A percentile compares a stretch with the other conserved stretches of the same genome.
phyloP scores from a whole-genome alignment of 345 rosid species.

The Aegle marmelos region DNA sequence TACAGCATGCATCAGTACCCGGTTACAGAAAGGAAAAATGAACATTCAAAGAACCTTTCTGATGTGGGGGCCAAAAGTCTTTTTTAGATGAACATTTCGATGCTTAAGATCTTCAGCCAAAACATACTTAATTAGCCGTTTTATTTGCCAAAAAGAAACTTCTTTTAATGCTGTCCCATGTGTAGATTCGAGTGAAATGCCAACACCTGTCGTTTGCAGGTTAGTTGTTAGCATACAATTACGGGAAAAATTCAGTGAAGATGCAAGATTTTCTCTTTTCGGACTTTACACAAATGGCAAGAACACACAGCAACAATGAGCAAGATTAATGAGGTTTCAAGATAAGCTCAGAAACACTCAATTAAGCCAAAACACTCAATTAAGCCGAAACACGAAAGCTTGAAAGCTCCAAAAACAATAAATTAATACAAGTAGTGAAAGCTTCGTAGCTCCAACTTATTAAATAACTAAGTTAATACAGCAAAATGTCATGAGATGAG shows the following conservation, averaged over 20 bases:
- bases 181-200: not conserved
- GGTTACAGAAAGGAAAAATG: not conserved
- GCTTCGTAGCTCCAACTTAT: no score
- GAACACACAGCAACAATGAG: not conserved
- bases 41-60: not conserved
- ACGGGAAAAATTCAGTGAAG: not conserved
- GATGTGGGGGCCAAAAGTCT: not conserved
- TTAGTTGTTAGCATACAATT: no score
- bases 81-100: no score
- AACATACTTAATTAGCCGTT: not conserved
- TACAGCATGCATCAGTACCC: not conserved
- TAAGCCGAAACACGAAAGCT: not conserved
- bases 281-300: not conserved
- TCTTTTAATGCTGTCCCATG: not conserved
- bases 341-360: not conserved
- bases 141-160: not conserved
- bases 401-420: not conserved
- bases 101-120: not conserved
- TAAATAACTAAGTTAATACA: not conserved
- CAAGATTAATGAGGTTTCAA: not conserved
- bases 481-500: no score
- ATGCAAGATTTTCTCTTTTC: not conserved
- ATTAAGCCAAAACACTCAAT: not conserved
- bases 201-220: not conserved
- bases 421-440: no score